phyloP scores from a whole-genome alignment of 768 basidiomycete species.

The Lepiota brunneoincarnata region DNA sequence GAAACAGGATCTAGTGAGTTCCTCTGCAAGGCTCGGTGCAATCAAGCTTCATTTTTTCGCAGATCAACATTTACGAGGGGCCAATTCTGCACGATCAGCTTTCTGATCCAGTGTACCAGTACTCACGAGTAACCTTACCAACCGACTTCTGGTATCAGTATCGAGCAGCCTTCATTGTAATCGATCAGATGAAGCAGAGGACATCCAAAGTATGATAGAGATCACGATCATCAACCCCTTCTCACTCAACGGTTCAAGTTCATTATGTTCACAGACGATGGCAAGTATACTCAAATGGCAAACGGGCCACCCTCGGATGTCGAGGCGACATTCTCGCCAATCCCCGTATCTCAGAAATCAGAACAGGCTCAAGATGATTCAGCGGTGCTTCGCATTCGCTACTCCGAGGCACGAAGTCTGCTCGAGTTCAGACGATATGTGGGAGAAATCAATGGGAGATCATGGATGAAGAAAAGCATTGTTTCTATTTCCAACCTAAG shows the following conservation, averaged over 20 bases:
- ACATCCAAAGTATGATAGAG: slow-evolving; percentile 44
- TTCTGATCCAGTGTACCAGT: slow-evolving; percentile 36
- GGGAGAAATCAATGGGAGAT: slow-evolving; percentile 38
- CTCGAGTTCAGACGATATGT: slow-evolving; percentile 24
- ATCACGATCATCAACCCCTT: too few species aligned
- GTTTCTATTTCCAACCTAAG: background rate
- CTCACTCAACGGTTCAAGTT: slow-evolving; percentile 28
- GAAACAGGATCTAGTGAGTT: background rate
- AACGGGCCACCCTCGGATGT: slow-evolving; percentile 48
- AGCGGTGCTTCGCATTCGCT: slow-evolving; percentile 34
- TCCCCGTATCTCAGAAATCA: background rate
- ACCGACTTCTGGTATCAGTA: slow-evolving; percentile 41
- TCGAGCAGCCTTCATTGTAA: slow-evolving; percentile 38
- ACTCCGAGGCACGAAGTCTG: slow-evolving; percentile 30
- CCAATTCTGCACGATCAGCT: slow-evolving; percentile 50
- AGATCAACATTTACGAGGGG: slow-evolving; percentile 46
- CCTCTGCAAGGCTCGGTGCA: slow-evolving; percentile 1
- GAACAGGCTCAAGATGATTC: background rate
- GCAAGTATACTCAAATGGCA: slow-evolving; percentile 50
- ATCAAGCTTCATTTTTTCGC: background rate
- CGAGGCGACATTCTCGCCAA: slow-evolving; percentile 34
- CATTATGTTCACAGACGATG: slow-evolving; percentile 33
- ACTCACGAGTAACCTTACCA: slow-evolving; percentile 36
- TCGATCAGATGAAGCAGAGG: slow-evolving; percentile 48
- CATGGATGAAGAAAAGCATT: slow-evolving; percentile 16